These are phyloP conservation scores for Martiniozyma abietophila DNA, from an alignment of 805 yeast genomes.

Conservation along the genomic window DNA sequence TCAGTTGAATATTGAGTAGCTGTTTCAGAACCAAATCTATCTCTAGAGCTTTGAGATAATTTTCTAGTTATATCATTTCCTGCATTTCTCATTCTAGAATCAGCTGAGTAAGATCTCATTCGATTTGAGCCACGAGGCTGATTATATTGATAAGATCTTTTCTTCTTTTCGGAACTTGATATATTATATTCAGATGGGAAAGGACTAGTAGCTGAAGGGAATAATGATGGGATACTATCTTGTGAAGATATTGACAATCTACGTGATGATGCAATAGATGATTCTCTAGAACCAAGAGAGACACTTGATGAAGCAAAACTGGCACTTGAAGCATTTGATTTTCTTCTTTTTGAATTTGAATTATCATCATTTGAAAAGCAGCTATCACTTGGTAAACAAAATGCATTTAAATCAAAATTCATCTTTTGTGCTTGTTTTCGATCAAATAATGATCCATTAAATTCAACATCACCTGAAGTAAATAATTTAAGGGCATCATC, in stretches of 20 bases:
- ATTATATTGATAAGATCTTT: neutral
- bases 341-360: slow-evolving; percentile 15
- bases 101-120: slow-evolving; percentile 13
- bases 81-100: slow-evolving; percentile 11
- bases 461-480: slow-evolving; percentile 10
- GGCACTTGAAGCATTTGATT: slow-evolving; percentile 21
- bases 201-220: slow-evolving; percentile 23
- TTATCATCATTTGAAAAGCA: slow-evolving; percentile 11
- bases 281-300: slow-evolving; percentile 19
- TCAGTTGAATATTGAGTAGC: too few relatives aligned
- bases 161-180: slow-evolving; percentile 1
- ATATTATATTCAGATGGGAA: slow-evolving; percentile 6
- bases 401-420: slow-evolving; percentile 24
- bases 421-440: slow-evolving; percentile 11
- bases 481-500: slow-evolving; percentile 20
- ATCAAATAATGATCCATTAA: slow-evolving; percentile 14
- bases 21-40: too few relatives aligned
- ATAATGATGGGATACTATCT: slow-evolving; percentile 19
- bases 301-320: slow-evolving; percentile 20
- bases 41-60: too few relatives aligned
- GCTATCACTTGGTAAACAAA: slow-evolving; percentile 18
- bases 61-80: too few relatives aligned
- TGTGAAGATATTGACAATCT: slow-evolving; percentile 21
- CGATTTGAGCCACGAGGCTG: slow-evolving; percentile 5
- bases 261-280: slow-evolving; percentile 21